Percentiles rank a stretch among this genome's conserved stretches.
phyloP scores from a whole-genome alignment of 495 filamentous ascomycete genomes.

The Penicillium verhagenii region DNA sequence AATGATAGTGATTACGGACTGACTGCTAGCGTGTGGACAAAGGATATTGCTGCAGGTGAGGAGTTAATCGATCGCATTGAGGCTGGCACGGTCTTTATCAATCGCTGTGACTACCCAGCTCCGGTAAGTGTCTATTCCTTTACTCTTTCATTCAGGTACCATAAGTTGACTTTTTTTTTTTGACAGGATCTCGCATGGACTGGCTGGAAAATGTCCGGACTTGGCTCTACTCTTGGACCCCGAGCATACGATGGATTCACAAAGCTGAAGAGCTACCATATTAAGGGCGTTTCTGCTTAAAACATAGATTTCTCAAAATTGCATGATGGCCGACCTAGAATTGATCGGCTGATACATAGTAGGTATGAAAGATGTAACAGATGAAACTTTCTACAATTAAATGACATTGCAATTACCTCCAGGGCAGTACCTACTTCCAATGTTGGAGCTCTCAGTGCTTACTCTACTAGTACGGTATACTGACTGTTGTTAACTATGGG shows the following conservation, averaged over 20 bases:
- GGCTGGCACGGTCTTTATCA: constrained; percentile 95
- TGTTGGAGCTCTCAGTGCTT: no score
- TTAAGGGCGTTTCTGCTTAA: constrained; percentile 60
- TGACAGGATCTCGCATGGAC: constrained; percentile 92
- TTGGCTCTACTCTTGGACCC: constrained; percentile 82
- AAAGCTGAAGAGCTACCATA: constrained; percentile 92
- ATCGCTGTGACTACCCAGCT: constrained; percentile 88
- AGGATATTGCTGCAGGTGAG: constrained; percentile 75
- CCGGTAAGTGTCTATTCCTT: constrained; percentile 60
- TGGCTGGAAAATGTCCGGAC: constrained; percentile 95
- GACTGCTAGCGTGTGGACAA: constrained; percentile 98
- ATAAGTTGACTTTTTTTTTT: constrained; percentile 14
- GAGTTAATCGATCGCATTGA: constrained; percentile 78
- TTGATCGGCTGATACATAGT: no score
- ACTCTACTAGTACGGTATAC: no score
- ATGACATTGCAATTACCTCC: no score
- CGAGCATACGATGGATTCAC: constrained; percentile 94
- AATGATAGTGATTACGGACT: constrained; percentile 94
- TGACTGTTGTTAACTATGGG: no score
- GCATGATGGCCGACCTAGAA: no score
- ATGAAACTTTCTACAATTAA: no score
- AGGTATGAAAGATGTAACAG: no score
- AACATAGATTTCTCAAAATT: background rate
- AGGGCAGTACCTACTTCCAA: no score
- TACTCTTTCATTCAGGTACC: background rate